Evolutionary conservation across 2,329 filamentous ascomycete species (phyloP), one percentile per base, ranked within the genome.

Genomic region (Mycosphaerelloides madeirae): DNA sequence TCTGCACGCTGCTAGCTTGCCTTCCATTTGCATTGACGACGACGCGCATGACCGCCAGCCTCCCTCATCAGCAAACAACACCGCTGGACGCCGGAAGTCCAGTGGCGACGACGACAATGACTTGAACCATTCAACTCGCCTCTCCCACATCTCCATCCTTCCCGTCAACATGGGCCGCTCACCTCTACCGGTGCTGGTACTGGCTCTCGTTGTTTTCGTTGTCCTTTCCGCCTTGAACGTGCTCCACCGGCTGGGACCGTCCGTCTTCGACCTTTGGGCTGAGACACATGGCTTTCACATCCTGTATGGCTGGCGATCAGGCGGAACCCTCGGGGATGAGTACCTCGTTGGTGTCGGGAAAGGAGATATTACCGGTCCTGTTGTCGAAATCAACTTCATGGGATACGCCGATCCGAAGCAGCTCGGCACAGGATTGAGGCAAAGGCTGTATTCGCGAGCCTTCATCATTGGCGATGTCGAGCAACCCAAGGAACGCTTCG

Each of bases 321-420:
- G 22, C 5, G 14, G 16, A 16, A 29, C 41, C 20, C 13, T 46
- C 41, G 55, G 50, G 18, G 52, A 57, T 14, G 37, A 71, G 50
- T 85, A 84, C 57, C 63, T 85, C 6, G 65, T 87, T 15, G 83
- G 83, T 16, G 80, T 83, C 16, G 83, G 83, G 19, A 86, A 84
- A 63, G 83, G 79, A 9, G 83, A 87, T 63, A 83, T 87, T 54
- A 87, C 83, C 38, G 83, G 83, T 6, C 88, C 89, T 0, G 87
- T 94, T 11, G 89, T 94, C 16, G 88, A 96, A 65, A 79, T 96
- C 61, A 89, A 88, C 58, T 78, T 96, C 63, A 93, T 91, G 76
- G 90, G 90, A 49, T 96, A 96, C 71, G 91, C 91, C 25, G 85
- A 90, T 65, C 73, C 83, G n/a, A 78, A 79, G 32, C 91, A 97